These are phyloP conservation scores for Coelastrella sp. DNA, from an alignment of 139 green algal species.

Conservation along the genomic window DNA sequence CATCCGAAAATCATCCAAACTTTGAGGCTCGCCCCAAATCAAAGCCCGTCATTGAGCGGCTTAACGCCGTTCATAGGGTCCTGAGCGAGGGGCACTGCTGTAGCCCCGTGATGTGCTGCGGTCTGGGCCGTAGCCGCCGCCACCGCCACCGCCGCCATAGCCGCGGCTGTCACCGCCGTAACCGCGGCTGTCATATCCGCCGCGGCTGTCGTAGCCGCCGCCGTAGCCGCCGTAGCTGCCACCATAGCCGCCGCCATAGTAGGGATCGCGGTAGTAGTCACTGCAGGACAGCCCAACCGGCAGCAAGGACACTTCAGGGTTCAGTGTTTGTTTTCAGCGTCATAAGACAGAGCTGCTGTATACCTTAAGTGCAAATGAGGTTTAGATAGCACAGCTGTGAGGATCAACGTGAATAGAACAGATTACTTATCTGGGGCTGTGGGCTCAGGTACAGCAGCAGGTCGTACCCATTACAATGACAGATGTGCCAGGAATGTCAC, in stretches of 20 bases:
- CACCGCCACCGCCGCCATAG: background rate
- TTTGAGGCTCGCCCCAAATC: background rate
- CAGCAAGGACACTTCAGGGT: background rate
- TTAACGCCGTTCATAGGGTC: conserved; percentile 11
- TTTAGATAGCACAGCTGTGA: no score
- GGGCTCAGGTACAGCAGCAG: no score
- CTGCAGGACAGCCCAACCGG: background rate
- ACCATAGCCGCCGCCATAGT: conserved; percentile 8
- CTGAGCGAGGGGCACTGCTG: background rate
- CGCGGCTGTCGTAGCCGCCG: conserved; percentile 19
- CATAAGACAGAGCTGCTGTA: no score
- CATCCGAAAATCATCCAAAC: no score
- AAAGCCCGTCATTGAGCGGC: background rate
- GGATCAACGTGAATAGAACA: no score
- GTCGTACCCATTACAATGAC: no score
- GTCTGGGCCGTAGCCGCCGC: conserved; percentile 28
- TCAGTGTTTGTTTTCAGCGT: background rate
- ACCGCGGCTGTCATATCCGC: background rate
- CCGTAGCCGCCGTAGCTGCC: background rate
- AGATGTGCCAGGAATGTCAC: no score
- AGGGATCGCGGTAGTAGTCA: conserved; percentile 29
- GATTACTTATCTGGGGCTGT: no score
- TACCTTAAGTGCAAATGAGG: no score
- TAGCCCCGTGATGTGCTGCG: conserved; percentile 12
- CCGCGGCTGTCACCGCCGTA: background rate